Evolutionary conservation across 2,329 filamentous ascomycete species (phyloP).

Genomic region (Lecanicillium sp.): DNA sequence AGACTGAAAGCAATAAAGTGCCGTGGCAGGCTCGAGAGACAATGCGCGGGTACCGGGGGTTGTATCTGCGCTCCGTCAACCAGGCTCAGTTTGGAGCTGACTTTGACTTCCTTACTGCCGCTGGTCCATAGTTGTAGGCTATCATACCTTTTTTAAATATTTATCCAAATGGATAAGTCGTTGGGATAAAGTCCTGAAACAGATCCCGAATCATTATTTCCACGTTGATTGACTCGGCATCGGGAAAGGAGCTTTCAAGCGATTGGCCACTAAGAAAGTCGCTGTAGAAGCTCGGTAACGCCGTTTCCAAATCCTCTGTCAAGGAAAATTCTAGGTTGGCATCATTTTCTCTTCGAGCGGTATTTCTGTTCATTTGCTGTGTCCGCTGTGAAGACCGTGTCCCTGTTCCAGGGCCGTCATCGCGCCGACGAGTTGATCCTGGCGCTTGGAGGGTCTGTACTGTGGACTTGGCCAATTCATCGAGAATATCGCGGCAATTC

Average conservation of each 20-base stretch:
- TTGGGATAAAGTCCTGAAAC: slow-evolving; percentile 29
- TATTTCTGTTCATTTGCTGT: too few relatives aligned
- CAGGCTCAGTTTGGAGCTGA: slow-evolving; percentile 52
- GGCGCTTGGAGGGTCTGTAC: slow-evolving; percentile 18
- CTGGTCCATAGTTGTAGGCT: slow-evolving; percentile 17
- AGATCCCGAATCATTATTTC: slow-evolving; percentile 25
- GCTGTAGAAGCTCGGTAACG: slow-evolving; percentile 14
- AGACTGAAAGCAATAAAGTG: slow-evolving; percentile 16
- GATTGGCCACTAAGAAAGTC: slow-evolving; percentile 17
- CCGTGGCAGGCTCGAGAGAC: slow-evolving; percentile 27
- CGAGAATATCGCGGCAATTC: slow-evolving; percentile 34
- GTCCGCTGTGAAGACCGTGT: too few relatives aligned
- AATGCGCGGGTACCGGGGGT: slow-evolving; percentile 48
- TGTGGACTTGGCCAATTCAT: slow-evolving; percentile 26
- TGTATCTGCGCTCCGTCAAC: slow-evolving; percentile 53
- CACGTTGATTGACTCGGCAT: slow-evolving; percentile 20
- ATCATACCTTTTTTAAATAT: not conserved
- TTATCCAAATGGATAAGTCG: slow-evolving; percentile 1
- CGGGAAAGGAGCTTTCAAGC: slow-evolving; percentile 20
- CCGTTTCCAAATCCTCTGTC: too few relatives aligned
- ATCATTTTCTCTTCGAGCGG: too few relatives aligned
- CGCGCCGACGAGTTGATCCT: too few relatives aligned
- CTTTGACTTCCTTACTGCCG: slow-evolving; percentile 53
- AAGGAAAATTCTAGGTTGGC: too few relatives aligned
- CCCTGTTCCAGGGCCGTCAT: too few relatives aligned